Evolutionary conservation across 495 filamentous ascomycete species (phyloP), one percentile per base, ranked within the genome.

Genomic region (Neurospora sp.): DNA sequence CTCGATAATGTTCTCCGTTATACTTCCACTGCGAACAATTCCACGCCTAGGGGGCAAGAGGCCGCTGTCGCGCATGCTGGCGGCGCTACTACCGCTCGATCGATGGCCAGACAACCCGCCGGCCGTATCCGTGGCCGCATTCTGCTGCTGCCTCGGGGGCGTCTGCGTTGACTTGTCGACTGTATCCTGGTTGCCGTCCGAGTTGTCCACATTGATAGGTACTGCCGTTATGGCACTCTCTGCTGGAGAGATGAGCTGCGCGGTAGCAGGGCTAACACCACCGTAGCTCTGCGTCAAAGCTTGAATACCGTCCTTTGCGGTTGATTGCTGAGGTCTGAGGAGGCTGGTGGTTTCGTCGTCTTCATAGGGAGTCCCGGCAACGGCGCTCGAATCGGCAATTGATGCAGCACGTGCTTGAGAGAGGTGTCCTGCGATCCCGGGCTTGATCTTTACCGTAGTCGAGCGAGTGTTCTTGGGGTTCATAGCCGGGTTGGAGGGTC

Each of bases 361-460:
- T n/a, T 77, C 78, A 9, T 74, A 73, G 22, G 76, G 39, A 9
- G 75, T 69, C 9, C 79, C 78, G n/a, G 71, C 53, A 16, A 74
- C 69, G 7, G 74, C 68, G 3, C 69, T 44, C 53, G 53, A 65
- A n/a, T 77, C 78, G 12, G 70, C 41, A 9, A 76, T 53, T 0
- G 81, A 80, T 35, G 72, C 73, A 18, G 80, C 69, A n/a, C 75
- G 78, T 45, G 74, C 76, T 31, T 78, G 79, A 18, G 72, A 40
- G 18, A 45, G 42, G 22, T 71, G 38, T 59, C 35, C 18, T 59
- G 71, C 27, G 69, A 61, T 35, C 20, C 88, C 89, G 8, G 89
- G 89, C 81, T 98, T 98, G 81, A 97, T 95, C 81, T 98, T 98
- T 69, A 99, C 94, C 14, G 89, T 90, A 40, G 90, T 91, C 73